Evolutionary conservation across 2,329 filamentous ascomycete species (phyloP), one percentile per base, ranked within the genome.

Genomic region (Calonectria leucothoes): DNA sequence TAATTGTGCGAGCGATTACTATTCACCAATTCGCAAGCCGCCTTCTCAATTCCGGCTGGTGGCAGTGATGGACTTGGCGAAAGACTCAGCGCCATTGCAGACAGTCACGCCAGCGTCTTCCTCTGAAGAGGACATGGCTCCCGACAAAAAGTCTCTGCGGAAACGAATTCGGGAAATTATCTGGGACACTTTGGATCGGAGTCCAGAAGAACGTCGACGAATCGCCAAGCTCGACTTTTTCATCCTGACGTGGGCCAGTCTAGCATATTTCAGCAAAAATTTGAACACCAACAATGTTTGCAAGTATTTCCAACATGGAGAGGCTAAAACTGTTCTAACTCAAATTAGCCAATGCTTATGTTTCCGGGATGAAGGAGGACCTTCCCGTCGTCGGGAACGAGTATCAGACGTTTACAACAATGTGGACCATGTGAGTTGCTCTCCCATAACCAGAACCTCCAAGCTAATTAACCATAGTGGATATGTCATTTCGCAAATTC

Each of bases 141-240:
- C 55, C 12, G 35, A 6, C 11, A 59, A 59, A 59, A 39, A 39
- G 33, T 39, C 55, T 10, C 23, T 61, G 23, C n/a, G 55, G 17
- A 61, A 39, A 14, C 35, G 55, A 14, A 17, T 61, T 10, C 33
- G 55, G 12, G 55, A 61, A 61, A 3, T 61, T 20, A 15, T 61
- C 1, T 61, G 55, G 55, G 55, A 61, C 23, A 61, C 55, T 8
- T 37, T 61, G 14, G 55, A 61, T 37, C 55, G 55, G 35, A 27
- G 33, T 10, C 55, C 33, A 20, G 55, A 61, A 23, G 55, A 61
- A 23, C 55, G 55, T 20, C 55, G 33, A 39, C 55, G 55, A 61
- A 61, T 61, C 55, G 55, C 55, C 35, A 61, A 61, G 55, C 55
- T 61, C 23, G 55, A 61, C 33, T 61, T 61, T 15, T 61, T 61